Evolutionary conservation across 1,284 basidiomycete genomes (phyloP).

Genomic region (Sanghuangporus sanghuang): DNA sequence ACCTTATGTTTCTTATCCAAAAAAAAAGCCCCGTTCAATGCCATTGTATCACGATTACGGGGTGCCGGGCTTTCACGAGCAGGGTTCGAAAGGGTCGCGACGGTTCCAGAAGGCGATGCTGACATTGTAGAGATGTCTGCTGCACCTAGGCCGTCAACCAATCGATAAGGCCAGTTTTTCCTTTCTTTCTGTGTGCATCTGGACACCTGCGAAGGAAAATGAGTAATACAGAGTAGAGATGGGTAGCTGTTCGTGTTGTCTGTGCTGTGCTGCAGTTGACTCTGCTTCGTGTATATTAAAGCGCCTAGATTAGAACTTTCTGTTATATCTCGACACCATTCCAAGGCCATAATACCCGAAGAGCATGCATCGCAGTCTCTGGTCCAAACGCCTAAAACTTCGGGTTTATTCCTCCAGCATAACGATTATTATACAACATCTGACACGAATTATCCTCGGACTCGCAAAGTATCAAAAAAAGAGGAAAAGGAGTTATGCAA

Average conservation of each 20-base stretch:
- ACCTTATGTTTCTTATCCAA: neutral
- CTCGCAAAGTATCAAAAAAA: neutral
- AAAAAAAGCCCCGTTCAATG: constrained; percentile 6
- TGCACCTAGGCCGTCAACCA: neutral
- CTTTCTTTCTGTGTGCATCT: neutral
- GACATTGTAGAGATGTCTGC: neutral
- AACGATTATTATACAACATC: too few species aligned
- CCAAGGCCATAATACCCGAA: too few species aligned
- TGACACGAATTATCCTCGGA: too few species aligned
- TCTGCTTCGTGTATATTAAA: too few species aligned
- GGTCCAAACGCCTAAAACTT: too few species aligned
- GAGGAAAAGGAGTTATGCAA: neutral
- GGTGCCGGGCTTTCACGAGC: constrained; percentile 5
- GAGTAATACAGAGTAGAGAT: too few species aligned
- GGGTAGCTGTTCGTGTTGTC: too few species aligned
- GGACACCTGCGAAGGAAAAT: neutral
- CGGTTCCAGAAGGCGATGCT: constrained; percentile 7
- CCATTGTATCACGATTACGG: constrained; percentile 3
- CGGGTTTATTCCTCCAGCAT: too few species aligned
- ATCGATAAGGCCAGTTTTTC: neutral
- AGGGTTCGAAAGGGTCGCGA: constrained; percentile 14
- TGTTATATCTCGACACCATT: too few species aligned
- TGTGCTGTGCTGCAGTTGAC: too few species aligned
- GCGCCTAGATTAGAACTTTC: too few species aligned
- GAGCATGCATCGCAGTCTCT: too few species aligned